phyloP scores from a whole-genome alignment of 192 early-diverging fungal genomes.

The Fimicolochytrium jonesii region DNA sequence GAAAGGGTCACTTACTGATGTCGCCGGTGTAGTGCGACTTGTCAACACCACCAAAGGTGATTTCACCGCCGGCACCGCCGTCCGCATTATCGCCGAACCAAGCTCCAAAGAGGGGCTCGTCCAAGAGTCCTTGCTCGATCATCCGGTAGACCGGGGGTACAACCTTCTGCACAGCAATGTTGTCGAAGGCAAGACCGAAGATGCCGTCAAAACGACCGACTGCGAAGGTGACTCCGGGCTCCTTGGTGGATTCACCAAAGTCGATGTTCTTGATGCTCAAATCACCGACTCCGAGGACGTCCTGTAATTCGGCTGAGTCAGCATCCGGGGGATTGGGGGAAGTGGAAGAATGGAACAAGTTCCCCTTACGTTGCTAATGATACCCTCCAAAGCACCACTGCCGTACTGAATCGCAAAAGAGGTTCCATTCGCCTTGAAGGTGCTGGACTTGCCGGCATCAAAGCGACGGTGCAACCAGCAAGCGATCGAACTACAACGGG shows the following conservation, averaged over 20 bases:
- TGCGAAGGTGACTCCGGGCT: slow-evolving; percentile 92
- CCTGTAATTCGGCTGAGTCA: slow-evolving; percentile 37
- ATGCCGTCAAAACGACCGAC: slow-evolving; percentile 97
- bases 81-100: slow-evolving; percentile 75
- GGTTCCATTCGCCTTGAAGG: slow-evolving; percentile 87
- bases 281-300: slow-evolving; percentile 72
- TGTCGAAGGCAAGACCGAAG: slow-evolving; percentile 47
- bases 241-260: slow-evolving; percentile 96
- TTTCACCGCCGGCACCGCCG: slow-evolving; percentile 73
- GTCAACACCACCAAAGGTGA: slow-evolving; percentile 85
- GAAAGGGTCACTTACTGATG: slow-evolving; percentile 34
- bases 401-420: slow-evolving; percentile 94
- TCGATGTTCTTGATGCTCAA: slow-evolving; percentile 64
- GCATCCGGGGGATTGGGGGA: too few relatives aligned
- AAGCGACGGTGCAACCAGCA: slow-evolving; percentile 91
- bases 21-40: slow-evolving; percentile 61
- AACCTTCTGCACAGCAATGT: slow-evolving; percentile 79
- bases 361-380: slow-evolving; percentile 70
- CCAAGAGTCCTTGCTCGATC: slow-evolving; percentile 69
- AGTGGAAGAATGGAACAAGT: neutral
- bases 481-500: slow-evolving; percentile 88
- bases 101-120: slow-evolving; percentile 86
- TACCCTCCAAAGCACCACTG: slow-evolving; percentile 87
- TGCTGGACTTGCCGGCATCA: slow-evolving; percentile 74
- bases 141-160: slow-evolving; percentile 96